Base-by-base conservation (phyloP, 345 rosid species). In the Salix koriyanagi region DNA sequence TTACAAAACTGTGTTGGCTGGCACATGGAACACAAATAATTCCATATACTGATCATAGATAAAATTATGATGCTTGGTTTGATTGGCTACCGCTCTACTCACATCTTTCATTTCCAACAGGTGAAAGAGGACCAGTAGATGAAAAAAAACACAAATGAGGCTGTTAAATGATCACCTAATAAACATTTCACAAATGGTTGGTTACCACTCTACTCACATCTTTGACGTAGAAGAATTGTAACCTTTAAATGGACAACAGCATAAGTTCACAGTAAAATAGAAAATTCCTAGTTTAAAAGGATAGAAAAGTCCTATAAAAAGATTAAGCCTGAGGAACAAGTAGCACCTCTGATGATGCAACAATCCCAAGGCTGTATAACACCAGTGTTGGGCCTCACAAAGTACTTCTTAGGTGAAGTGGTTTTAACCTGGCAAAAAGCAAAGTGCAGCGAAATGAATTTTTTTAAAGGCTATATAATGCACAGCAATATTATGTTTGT, bases 341-440 rank as follows among this genome's bases (percentile, higher is more conserved):
- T 3, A 61, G 82, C 72, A 93, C 99, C 97, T 90, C 88, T 89
- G 65, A 95, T 84, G 48, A 89, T 68, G 74, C 88, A 86, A 2
- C 92, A 90, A 80, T 91, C 94, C 90, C 93, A 87, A 34, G 99
- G 96, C 79, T 83, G 97, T 72, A 95, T 75, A 62, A 90, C 92
- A 61, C 96, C 91, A 26, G 94, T 89, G 86, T 93, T 95, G 34
- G 99, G 99, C 84, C 99, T 87, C 65, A 95, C 99, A 80, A 90
- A 95, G 89, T 95, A 95, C 92, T 93, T 95, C 85, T 90, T 95
- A 1, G 99, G 99, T 61, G 97, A 91, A 80, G 99, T 95, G 44
- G 99, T 95, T 86, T 95, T 95, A 75, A 95, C 99, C 99, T 95
- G 75, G 75, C 66, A 74, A 42, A 67, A 61, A 58, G 28, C 25